Evolutionary conservation across 2,329 filamentous ascomycete genomes (phyloP), one percentile per base, ranked within the genome.

Genomic region (Pseudogymnoascus sp.): DNA sequence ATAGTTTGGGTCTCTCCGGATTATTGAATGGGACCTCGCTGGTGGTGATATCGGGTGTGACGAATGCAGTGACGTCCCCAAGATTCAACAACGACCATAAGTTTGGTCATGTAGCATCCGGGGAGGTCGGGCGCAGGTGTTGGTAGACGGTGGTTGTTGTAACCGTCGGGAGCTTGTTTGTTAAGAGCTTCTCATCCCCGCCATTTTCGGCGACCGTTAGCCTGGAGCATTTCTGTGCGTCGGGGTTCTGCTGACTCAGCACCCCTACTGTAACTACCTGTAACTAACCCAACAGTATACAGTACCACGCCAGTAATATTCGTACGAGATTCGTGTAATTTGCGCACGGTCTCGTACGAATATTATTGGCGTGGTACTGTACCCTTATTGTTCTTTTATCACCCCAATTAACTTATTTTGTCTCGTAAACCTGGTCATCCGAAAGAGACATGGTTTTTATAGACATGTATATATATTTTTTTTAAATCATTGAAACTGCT

Each of bases 11-110:
- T 56, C 25, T 53, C 63, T 64, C 59, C 59, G 61, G 23, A 61
- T 61, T 31, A 31, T 56, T 35, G 60, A 61, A 23, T 60, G 61
- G 63, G 56, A 47, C 60, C 47, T 66, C 60, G 62, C 28, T 35
- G 56, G 40, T 59, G 33, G 35, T 60, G 8, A 37, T 44, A 44
- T 35, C 61, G 42, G 47, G 31, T 28, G 50, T 56, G 44, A 47
- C 38, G 63, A 60, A 35, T 59, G 65, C 59, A 68, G 65, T 67
- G 72, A 73, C 71, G 69, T 74, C 72, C 72, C 72, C 72, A 72
- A 73, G 71, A 72, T 71, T 72, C 65, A 72, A 71, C 72, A 68
- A 69, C 70, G 70, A 72, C 72, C 72, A 66, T 63, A 35, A 60
- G 60, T 59, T 62, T 67, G 69, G 70, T 72, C 69, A 72, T 72